Base-by-base conservation (phyloP, 495 filamentous ascomycete genomes). In the Darksidea phi region DNA sequence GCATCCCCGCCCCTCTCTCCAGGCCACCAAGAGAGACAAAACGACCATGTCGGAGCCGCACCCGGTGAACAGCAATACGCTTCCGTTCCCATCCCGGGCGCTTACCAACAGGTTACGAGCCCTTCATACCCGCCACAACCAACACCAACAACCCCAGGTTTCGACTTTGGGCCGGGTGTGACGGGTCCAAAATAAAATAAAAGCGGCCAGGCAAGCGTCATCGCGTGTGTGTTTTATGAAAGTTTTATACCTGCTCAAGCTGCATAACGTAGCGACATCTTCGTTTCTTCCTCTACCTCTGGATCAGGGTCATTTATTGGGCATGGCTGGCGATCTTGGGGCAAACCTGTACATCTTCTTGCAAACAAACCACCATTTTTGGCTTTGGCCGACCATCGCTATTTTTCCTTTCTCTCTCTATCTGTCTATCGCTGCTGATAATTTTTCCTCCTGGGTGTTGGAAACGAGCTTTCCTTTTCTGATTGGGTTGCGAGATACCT, bases 51-150 rank as follows among this genome's bases (percentile, higher is more conserved):
- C 5, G 77, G 78, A 8, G 76, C 80, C 34, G 84, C 79, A 26
- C 80, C 80, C 0, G 84, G 84, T 47, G 86, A 89, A 78, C 75
- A 82, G 68, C 78, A 80, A 56, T 89, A 87, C 73, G 86, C 83
- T 42, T 73, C 79, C 13, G 86, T 89, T 36, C 84, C 85, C 5
- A 87, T 88, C 59, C 86, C 86, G 0, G 82, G 84, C 18, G 81
- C 86, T 0, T 88, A 88, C 47, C 32, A 52, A 61, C 46, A 66
- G 25, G 38, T 67, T 6, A 62, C 66, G 6, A 57, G 57, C 10
- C 66, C 66, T 5, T 36, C 57, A 37, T 36, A 53, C 25, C 48
- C 57, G 0, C 56, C 57, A n/a, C 61, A 46, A 24, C 47, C 38
- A 2, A 32, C 42, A 21, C 48, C 67, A 6, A 38, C 49, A 13